Evolutionary conservation across 345 rosid genomes (phyloP).

Genomic region (Lumnitzera racemosa): DNA sequence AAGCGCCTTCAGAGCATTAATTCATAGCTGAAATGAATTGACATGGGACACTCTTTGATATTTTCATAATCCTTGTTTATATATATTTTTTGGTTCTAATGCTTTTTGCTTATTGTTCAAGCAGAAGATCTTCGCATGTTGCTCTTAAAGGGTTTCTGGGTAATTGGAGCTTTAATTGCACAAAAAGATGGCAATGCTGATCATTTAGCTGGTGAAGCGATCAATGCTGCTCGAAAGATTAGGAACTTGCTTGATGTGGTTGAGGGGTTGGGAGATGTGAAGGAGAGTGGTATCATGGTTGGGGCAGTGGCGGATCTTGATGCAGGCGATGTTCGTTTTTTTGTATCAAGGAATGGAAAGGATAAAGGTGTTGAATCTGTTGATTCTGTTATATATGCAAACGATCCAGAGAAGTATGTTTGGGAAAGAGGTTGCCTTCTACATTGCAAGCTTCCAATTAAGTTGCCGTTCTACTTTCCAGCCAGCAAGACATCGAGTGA

Average conservation of each 20-base stretch:
- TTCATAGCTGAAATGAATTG: neutral
- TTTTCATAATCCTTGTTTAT: neutral
- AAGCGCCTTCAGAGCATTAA: too few relatives aligned
- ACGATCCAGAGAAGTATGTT: constrained; percentile 45
- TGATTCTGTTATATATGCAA: constrained; percentile 50
- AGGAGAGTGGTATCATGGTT: constrained; percentile 27
- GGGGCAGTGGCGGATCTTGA: constrained; percentile 58
- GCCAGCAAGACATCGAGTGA: constrained; percentile 48
- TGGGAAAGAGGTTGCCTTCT: constrained; percentile 89
- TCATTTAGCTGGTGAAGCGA: constrained; percentile 42
- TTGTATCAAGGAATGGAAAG: constrained; percentile 37
- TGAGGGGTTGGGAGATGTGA: constrained; percentile 25
- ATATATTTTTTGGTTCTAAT: neutral
- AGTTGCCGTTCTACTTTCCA: constrained; percentile 56
- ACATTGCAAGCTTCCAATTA: constrained; percentile 65
- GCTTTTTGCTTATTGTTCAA: constrained; percentile 8
- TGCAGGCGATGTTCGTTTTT: constrained; percentile 37
- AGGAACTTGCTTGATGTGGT: constrained; percentile 29
- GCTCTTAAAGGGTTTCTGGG: constrained; percentile 60
- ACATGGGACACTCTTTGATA: neutral
- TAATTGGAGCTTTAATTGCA: constrained; percentile 58
- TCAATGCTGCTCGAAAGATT: constrained; percentile 44
- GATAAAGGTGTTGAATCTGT: constrained; percentile 31
- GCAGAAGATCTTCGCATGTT: constrained; percentile 66
- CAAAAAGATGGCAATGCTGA: constrained; percentile 35